Evolutionary conservation across 192 early-diverging fungal genomes (phyloP).

Genomic region (Backusella liffmaniae): DNA sequence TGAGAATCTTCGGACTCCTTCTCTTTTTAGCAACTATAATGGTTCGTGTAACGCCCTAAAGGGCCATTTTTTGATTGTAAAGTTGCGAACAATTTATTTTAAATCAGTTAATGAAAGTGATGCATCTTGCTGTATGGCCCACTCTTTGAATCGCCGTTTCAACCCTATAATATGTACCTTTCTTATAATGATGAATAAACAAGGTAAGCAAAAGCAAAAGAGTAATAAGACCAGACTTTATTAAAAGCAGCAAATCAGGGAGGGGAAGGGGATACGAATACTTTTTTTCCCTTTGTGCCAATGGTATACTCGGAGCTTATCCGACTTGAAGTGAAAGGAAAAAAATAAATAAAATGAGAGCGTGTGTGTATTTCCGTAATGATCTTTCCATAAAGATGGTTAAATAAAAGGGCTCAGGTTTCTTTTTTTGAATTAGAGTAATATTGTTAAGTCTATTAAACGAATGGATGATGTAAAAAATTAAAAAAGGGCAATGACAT

Average conservation of each 20-base stretch:
- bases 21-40: conserved; percentile 8
- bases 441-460: background rate
- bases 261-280: background rate
- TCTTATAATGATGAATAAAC: background rate
- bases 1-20: background rate
- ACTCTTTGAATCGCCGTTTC: conserved; percentile 1
- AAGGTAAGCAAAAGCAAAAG: background rate
- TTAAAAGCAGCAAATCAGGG: conserved; percentile 4
- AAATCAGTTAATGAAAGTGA: background rate
- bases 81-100: background rate
- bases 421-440: conserved; percentile 3
- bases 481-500: background rate
- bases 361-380: background rate
- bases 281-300: background rate
- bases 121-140: background rate
- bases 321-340: background rate
- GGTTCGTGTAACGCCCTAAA: background rate
- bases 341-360: background rate
- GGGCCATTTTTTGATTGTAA: background rate
- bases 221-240: conserved; percentile 3
- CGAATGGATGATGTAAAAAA: conserved; percentile 1
- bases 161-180: background rate
- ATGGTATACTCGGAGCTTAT: background rate
- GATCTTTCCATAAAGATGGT: background rate
- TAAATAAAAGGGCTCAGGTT: background rate